Evolutionary conservation across 208 protist species (phyloP), one percentile per base, ranked within the genome.

Genomic region (Herpetomonas samuelpessoai): DNA sequence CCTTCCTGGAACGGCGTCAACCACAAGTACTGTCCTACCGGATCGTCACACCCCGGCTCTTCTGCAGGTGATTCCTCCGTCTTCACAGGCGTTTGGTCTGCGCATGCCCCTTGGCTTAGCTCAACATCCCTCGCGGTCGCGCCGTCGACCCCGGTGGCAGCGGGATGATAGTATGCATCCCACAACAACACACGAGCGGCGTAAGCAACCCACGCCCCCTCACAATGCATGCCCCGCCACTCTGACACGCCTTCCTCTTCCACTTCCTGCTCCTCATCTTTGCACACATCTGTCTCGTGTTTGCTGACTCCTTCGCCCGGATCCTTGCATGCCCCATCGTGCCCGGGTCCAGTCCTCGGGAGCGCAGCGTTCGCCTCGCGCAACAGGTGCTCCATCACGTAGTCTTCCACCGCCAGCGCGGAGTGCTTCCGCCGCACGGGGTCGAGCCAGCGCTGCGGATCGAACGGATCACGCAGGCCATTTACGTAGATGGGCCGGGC

Each of bases 151-250:
- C 26, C 25, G 19, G 31, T 46, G 29, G 10, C 35, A 18, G 35
- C 35, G 6, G 35, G 35, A 46, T 73, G 83, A 30, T 46, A 54
- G 46, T 74, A 81, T 12, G 62, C 61, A 49, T 91, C 84, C 81
- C 69, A 81, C 54, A 95, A 55, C 0, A 95, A 68, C 19, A 83
- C 53, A 21, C 76, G 78, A 12, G 82, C 76, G 24, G 88, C 51
- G 27, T 57, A 80, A 22, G 68, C 64, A 48, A 95, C 62, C 86
- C 88, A 95, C 50, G 57, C 52, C 4, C 88, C 88, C 53, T 95
- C 83, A 60, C 88, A 92, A 48, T 91, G 83, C 41, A 81, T 57
- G 6, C 85, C 88, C 21, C 57, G 48, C 86, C 88, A 95, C 12
- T 19, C 29, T 30, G 18, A 12, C 38, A 25, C 38, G 9, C 55